Evolutionary conservation across 805 yeast genomes (phyloP), one percentile per base, ranked within the genome.

Genomic region (Kurtzmaniella cleridarum): DNA sequence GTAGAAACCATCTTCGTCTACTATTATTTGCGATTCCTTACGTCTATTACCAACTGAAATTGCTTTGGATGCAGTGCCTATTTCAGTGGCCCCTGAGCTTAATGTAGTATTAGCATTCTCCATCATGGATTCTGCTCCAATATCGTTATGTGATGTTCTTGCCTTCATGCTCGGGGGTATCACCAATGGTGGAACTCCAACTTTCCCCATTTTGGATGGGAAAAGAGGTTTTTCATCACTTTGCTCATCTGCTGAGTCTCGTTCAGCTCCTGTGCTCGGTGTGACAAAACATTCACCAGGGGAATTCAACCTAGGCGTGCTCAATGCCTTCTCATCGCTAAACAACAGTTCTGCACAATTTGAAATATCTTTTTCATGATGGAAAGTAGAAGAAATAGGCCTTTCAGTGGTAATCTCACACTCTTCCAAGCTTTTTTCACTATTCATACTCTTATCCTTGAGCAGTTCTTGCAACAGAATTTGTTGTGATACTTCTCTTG

Each of bases 1-100:
- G 44, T 61, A 61, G 44, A 43, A 66, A 12, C 64, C 67, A 27
- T 62, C 66, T 12, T 47, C 43, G 15, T 20, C 24, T 8, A 20
- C 5, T 8, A 20, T 8, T 5, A 20, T 20, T 20, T 20, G 24
- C 18, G 9, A 20, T 5, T 10, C 23, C 33, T 20, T 20, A 8
- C 24, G 24, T 20, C 24, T 20, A 20, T 5, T 20, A 3, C 13
- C 27, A 33, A 18, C 16, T 5, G 15, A 20, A 32, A n/a, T 3
- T 5, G 15, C 27, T 7, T 7, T 9, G 12, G 16, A 27, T 6
- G 23, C 35, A n/a, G 27, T 17, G 13, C 20, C 31, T 14, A 17
- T 26, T 14, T 36, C 30, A 12, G 40, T 36, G 2, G 27, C 15
- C 28, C 43, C 15, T 24, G 24, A 20, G 8, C 24, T 20, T 5